Base-by-base conservation (phyloP, 371 early-diverging fungal species). In the Rhizomucor miehei region DNA sequence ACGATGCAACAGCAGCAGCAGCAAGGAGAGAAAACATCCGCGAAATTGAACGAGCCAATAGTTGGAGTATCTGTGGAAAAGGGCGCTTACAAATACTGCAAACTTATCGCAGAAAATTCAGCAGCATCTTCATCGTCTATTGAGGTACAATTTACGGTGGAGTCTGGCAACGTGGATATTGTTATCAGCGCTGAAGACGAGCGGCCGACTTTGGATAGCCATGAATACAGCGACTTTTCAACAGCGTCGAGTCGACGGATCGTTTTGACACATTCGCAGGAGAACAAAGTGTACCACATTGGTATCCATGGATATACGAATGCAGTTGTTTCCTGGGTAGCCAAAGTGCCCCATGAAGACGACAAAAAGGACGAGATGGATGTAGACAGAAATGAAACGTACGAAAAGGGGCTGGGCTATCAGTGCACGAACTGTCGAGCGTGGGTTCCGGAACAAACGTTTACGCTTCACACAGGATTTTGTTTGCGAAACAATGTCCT, bases 401-500 rank as follows among this genome's bases (percentile, higher is more conserved):
- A 73, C 69, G 60, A 64, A 57, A 65, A 59, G 36, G 67, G 54
- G 9, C 45, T 52, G 13, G 81, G 77, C 6, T 75, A 80, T 45
- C 61, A 77, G 23, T 95, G 95, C 56, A 40, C 57, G 6, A 89
- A 93, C 60, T 93, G 95, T 66, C 75, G 77, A 2, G 71, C 85
- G 16, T 79, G 75, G 71, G 80, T 93, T 25, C 87, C 87, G 3
- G 68, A 71, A 43, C 63, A 73, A 20, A 78, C 86, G 1, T 56
- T 80, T 6, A 56, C 70, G 24, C 78, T 93, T 51, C 95, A 95
- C 59, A 75, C 73, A 51, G 81, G 81, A 6, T 89, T 90, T 51
- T 95, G 95, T 65, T 55, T 69, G 54, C 79, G 95, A 0, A 90
- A 95, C 59, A 92, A 93, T 63, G 57, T 69, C 1, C 59, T 77